These are phyloP conservation scores for Clonostachys byssicola DNA, from an alignment of 2,329 filamentous ascomycete genomes.

Conservation along the genomic window DNA sequence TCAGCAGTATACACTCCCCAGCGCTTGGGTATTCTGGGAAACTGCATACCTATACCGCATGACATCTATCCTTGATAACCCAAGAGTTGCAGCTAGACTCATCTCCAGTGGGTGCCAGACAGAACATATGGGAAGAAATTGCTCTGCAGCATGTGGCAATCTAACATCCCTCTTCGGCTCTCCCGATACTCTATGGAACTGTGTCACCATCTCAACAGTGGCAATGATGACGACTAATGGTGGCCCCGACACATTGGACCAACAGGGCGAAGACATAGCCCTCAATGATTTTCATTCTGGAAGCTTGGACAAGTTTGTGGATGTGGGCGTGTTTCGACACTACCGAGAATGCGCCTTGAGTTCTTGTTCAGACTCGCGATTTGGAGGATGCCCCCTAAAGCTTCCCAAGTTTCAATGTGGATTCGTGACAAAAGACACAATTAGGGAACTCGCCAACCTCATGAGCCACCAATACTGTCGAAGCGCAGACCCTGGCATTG, in stretches of 20 bases:
- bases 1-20: too few species aligned
- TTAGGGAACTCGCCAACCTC: background rate
- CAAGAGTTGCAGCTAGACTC: background rate
- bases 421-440: background rate
- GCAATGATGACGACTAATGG: background rate
- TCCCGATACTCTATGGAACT: constrained; percentile 7
- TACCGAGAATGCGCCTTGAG: background rate
- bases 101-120: background rate
- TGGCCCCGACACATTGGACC: too few species aligned
- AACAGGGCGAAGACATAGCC: too few species aligned
- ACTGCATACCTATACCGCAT: background rate
- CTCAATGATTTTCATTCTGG: background rate
- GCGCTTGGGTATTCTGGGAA: background rate
- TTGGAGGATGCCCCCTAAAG: background rate
- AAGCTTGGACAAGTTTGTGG: constrained; percentile 1
- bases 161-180: constrained; percentile 3
- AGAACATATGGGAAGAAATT: background rate
- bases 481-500: background rate
- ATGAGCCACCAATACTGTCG: background rate
- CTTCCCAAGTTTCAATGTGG: background rate
- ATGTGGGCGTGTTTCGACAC: background rate
- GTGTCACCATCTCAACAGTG: constrained; percentile 2
- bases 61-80: background rate
- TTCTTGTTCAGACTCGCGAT: background rate
- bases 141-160: constrained; percentile 1